Conservation (phyloP, 345 rosid genomes). For the Passiflora organensis region DNA sequence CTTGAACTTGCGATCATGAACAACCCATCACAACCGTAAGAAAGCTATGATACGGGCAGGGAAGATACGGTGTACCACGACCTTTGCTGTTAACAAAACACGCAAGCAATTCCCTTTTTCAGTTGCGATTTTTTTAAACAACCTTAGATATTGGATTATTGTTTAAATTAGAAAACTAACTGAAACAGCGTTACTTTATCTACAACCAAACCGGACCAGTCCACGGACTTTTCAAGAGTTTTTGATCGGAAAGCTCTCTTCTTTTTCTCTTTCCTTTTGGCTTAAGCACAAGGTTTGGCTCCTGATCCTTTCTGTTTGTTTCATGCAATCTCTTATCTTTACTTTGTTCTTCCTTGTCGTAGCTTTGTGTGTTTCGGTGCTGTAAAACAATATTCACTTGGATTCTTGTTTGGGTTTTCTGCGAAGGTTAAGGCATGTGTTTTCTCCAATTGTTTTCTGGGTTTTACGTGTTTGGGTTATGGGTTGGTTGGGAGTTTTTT, state of each 20-base stretch:
- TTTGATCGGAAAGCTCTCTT: slow-evolving; percentile 3
- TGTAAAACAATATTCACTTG: too few species aligned
- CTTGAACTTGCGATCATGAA: too few species aligned
- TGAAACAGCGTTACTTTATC: slow-evolving; percentile 1
- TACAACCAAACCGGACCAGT: neutral
- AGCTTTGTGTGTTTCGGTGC: too few species aligned
- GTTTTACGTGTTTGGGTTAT: neutral
- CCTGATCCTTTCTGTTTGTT: neutral
- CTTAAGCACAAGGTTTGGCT: neutral
- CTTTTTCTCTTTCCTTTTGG: neutral
- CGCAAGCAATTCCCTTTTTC: too few species aligned
- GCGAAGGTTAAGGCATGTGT: too few species aligned
- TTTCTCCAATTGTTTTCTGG: too few species aligned
- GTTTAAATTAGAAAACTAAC: neutral
- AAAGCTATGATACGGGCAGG: too few species aligned
- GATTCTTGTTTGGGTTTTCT: too few species aligned
- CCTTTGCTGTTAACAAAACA: too few species aligned
- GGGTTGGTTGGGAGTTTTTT: neutral
- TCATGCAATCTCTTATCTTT: neutral
- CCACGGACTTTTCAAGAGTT: slow-evolving; percentile 4
- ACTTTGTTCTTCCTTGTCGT: neutral
- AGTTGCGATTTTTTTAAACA: too few species aligned
- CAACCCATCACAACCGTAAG: neutral
- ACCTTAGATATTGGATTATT: too few species aligned
- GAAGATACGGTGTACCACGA: too few species aligned